A percentile compares a stretch with the other conserved stretches of the same genome.
Conservation (phyloP, 2,329 filamentous ascomycete genomes). For the Fusarium siculi region DNA sequence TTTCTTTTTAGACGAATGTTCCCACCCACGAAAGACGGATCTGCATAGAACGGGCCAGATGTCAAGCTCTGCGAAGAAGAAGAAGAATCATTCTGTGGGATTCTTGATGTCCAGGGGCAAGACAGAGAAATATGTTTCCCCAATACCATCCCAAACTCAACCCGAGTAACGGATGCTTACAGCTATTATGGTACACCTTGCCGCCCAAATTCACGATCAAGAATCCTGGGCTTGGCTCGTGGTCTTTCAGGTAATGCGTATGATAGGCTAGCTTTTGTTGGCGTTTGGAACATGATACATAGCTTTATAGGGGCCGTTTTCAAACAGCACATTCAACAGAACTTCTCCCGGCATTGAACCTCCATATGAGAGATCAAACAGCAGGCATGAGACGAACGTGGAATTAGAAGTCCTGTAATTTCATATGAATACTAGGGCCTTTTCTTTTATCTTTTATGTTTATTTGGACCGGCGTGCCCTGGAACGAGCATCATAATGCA, state of each 20-base stretch:
- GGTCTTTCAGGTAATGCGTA: background rate
- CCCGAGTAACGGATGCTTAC: too few species aligned
- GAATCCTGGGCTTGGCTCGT: background rate
- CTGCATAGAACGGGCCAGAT: conserved; percentile 15
- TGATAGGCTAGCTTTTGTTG: background rate
- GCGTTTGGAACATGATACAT: background rate
- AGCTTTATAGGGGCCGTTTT: background rate
- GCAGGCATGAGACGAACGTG: background rate
- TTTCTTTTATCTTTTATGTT: too few species aligned
- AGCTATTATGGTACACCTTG: background rate
- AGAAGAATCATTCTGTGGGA: background rate
- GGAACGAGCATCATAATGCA: background rate
- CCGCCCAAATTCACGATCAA: background rate
- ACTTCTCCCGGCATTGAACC: background rate
- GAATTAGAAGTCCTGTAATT: background rate
- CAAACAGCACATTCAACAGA: background rate
- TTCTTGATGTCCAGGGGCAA: background rate
- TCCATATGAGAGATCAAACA: background rate
- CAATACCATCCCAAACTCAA: background rate
- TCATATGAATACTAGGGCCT: background rate
- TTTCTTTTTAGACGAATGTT: conserved; percentile 38
- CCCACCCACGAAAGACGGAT: conserved; percentile 21
- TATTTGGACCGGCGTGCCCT: background rate
- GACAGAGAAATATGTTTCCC: background rate
- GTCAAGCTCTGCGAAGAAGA: background rate